Percentiles rank a stretch among this genome's conserved stretches.
Conservation (phyloP, 148 eudicot genomes). For the Nepenthes mirabilis region DNA sequence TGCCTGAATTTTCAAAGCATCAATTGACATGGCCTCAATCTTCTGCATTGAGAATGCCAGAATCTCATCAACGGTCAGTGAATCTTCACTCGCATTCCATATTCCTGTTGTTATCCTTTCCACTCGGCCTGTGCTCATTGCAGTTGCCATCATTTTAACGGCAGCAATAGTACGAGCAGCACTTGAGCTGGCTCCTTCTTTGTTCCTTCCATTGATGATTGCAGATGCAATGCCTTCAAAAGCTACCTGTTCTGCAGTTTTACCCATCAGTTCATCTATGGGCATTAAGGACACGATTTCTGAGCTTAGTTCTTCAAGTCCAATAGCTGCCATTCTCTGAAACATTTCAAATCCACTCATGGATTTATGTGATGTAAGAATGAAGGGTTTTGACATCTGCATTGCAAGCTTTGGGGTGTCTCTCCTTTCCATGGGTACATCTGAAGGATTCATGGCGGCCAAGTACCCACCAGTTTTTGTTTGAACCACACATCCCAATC, state of each 20-base stretch:
- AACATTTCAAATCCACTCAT: conserved; percentile 56
- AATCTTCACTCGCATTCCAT: conserved; percentile 67
- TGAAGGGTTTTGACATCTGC: conserved; percentile 71
- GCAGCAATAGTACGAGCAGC: conserved; percentile 66
- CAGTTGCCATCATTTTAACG: conserved; percentile 58
- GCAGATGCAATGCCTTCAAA: conserved; percentile 96
- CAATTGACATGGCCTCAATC: conserved; percentile 70
- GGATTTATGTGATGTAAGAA: conserved; percentile 33
- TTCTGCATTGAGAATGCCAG: conserved; percentile 74
- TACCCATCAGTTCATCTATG: conserved; percentile 67
- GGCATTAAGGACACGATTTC: conserved; percentile 62
- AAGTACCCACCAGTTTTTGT: conserved; percentile 81
- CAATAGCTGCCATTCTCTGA: conserved; percentile 66
- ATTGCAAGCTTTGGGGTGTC: conserved; percentile 85
- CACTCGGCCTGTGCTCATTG: conserved; percentile 57
- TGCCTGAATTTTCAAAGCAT: conserved; percentile 80
- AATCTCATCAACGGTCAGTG: conserved; percentile 52
- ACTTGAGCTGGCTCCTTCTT: conserved; percentile 89
- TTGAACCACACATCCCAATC: conserved; percentile 81
- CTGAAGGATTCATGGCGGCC: conserved; percentile 67
- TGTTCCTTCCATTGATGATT: conserved; percentile 76
- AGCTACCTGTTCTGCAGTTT: conserved; percentile 93
- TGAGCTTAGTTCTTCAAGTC: conserved; percentile 55
- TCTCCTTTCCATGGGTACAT: conserved; percentile 35
- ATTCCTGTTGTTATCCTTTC: conserved; percentile 77